Evolutionary conservation across 441 rosid genomes (phyloP), one percentile per base, ranked within the genome.

Genomic region (Adansonia grandidieri): DNA sequence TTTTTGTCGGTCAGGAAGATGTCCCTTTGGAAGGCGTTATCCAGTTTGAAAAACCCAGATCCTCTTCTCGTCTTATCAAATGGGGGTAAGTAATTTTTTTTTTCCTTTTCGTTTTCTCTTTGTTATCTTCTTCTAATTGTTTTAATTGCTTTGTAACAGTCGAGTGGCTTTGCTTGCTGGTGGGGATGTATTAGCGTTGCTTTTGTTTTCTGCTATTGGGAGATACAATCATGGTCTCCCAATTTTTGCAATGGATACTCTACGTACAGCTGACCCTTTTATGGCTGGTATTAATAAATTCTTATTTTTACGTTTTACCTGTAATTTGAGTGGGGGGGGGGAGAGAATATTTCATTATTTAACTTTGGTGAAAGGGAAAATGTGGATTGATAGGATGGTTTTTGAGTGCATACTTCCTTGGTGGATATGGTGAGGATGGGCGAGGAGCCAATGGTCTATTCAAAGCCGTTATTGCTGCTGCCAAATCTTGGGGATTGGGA

Each of bases 241-340:
- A 22, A 89, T 89, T 56, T 83, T 92, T 45, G 86, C 89, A 65
- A 20, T 85, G 6, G 95, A 91, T 15, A 93, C 97, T 17, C 83
- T 91, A 19, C 95, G 91, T 37, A 92, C 99, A 69, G 95, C 97
- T 74, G 99, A 93, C 77, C 97, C 98, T 83, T 96, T 96, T 57
- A 80, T 96, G 75, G 97, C 98, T 15, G 98, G 99, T 95, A 85
- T 1, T 11, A 54, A 8, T 48, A 44, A 54, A 53, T 57, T 66
- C 44, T 3, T 50, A 13, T 4, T 19, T 42, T 45, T 44, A 17
- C 9, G 28, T 48, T n/a, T 32, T 10, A 50, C 24, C n/a, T 73
- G 42, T 5, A 74, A 69, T 77, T 40, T 68, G 51, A 53, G 24
- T 1, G 10, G 15, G 2, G 3, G 20, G 19, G 40, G 0, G 0